A percentile compares a stretch with the other conserved stretches of the same genome.
phyloP scores from a whole-genome alignment of 164 flowering plant genomes.

The Stephania yunnanensis region DNA sequence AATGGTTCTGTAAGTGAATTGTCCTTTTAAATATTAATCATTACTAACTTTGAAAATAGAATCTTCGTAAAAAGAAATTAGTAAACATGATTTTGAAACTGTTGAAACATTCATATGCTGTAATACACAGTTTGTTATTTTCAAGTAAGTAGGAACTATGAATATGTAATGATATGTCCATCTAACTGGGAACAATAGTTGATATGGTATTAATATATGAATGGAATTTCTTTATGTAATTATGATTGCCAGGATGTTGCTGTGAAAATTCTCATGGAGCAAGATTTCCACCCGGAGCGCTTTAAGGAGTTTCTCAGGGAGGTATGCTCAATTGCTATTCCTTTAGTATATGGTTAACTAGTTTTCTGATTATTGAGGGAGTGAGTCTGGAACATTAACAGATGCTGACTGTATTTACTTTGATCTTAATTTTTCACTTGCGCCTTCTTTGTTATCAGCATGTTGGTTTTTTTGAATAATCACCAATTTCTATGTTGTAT shows the following conservation, averaged over 20 bases:
- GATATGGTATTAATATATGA: too few species aligned
- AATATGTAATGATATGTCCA: too few species aligned
- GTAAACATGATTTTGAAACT: too few species aligned
- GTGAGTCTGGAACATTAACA: not conserved
- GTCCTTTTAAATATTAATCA: not conserved
- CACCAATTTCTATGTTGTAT: not conserved
- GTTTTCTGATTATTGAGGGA: slow-evolving; percentile 1
- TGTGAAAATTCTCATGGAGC: slow-evolving; percentile 98
- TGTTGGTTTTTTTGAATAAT: not conserved
- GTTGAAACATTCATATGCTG: too few species aligned
- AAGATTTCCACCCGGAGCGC: slow-evolving; percentile 79
- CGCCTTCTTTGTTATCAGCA: not conserved
- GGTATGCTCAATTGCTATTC: slow-evolving; percentile 34
- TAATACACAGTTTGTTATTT: too few species aligned
- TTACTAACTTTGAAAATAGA: too few species aligned
- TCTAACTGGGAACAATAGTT: too few species aligned
- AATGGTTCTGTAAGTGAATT: slow-evolving; percentile 77
- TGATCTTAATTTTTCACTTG: not conserved
- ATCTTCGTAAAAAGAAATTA: too few species aligned
- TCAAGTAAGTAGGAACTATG: too few species aligned
- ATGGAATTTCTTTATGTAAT: too few species aligned
- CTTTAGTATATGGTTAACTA: not conserved
- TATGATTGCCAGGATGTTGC: slow-evolving; percentile 77
- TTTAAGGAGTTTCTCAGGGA: slow-evolving; percentile 84
- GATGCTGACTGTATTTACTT: not conserved